Evolutionary conservation across 2,329 filamentous ascomycete genomes (phyloP).

Genomic region (Aspergillus pseudotamarii): DNA sequence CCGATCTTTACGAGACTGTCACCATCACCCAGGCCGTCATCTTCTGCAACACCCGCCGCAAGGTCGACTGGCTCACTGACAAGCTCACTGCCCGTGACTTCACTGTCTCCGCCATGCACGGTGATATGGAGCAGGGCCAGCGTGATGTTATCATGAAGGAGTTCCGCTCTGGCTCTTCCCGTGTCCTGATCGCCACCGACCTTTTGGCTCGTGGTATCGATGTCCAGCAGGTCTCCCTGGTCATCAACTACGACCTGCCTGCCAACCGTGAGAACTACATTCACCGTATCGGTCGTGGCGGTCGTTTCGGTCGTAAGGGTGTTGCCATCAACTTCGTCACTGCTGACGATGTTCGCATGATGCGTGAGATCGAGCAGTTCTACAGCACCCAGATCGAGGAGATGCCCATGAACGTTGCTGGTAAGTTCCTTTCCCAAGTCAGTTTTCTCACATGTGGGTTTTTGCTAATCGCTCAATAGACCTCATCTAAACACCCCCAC

Average conservation of each 20-base stretch:
- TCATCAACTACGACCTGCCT: conserved; percentile 99
- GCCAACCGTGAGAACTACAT: conserved; percentile 99
- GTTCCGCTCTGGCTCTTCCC: conserved; percentile 97
- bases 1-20: conserved; percentile 97
- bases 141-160: conserved; percentile 99
- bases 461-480: conserved; percentile 29
- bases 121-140: conserved; percentile 97
- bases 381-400: conserved; percentile 99
- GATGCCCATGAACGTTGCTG: conserved; percentile 94
- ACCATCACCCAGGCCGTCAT: conserved; percentile 99
- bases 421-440: conserved; percentile 45
- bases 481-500: conserved; percentile 46
- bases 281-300: conserved; percentile 98
- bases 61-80: conserved; percentile 99
- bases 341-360: conserved; percentile 98
- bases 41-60: conserved; percentile 99
- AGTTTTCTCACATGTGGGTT: too few species aligned
- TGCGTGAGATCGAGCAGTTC: conserved; percentile 99
- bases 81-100: conserved; percentile 99
- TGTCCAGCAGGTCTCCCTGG: conserved; percentile 98
- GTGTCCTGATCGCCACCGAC: conserved; percentile 98
- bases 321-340: conserved; percentile 99
- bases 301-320: conserved; percentile 99
- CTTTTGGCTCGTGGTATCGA: conserved; percentile 99
- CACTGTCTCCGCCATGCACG: conserved; percentile 99